Evolutionary conservation across 768 basidiomycete genomes (phyloP), one percentile per base, ranked within the genome.

Genomic region (Chiua virens): DNA sequence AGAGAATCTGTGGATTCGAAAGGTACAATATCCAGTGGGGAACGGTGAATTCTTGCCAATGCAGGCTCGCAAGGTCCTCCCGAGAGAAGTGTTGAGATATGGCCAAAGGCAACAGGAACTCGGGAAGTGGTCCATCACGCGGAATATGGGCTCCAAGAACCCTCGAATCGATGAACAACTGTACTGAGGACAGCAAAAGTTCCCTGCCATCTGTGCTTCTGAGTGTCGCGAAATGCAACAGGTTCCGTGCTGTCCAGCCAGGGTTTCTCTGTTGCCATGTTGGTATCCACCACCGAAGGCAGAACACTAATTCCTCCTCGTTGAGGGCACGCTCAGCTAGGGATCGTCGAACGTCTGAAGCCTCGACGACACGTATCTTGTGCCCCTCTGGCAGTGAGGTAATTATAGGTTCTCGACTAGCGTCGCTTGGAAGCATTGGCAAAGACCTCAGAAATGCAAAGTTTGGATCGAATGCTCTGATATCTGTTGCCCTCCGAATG

Each of bases 361-460:
- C 34, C 6, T 34, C 34, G 34, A 17, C 34, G 6, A 15, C 1
- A 34, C 34, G 34, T 42, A 97, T 76, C 66, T 92, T 70, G 5
- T 79, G 79, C 18, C 80, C 73, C 36, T 70, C 71, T 42, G 83
- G 80, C 8, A 97, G 72, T 4, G 78, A 64, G 20, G 76, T 17
- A 2, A 34, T 7, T 34, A 34, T 17, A 34, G 34, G 34, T 34
- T 34, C 34, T 34, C 17, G 34, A 34, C 7, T 71, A 18, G 90
- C 66, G 8, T 78, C 72, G 0, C 79, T 72, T 0, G 91, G 83
- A 8, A 97, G 62, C 25, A 88, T 77, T 0, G 94, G 85, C 15
- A 94, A 70, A 34, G 81, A 73, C 58, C 86, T 87, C 53, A 98
- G 68, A 65, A 97, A 98, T 5, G 79, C 61, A 50, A 95, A 81